These are phyloP conservation scores for Pycnococcus provasolii DNA, from an alignment of 139 green algal genomes.

Conservation along the genomic window DNA sequence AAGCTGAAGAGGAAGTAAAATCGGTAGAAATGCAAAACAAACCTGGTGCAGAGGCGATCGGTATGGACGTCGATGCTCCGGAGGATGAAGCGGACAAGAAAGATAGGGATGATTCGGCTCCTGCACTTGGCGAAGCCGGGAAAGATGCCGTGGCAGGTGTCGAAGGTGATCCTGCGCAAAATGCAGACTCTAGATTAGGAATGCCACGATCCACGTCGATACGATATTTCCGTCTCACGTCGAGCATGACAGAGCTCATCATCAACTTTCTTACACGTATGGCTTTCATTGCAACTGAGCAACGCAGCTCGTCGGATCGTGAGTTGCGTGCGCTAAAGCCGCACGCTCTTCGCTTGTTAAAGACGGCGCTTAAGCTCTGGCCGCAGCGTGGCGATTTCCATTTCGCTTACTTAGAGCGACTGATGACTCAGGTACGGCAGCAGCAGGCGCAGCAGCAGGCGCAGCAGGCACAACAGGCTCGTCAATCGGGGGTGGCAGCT, in stretches of 20 bases:
- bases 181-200: too few species aligned
- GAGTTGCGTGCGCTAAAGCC: slow-evolving; percentile 42
- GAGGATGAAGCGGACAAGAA: too few species aligned
- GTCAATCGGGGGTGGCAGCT: neutral
- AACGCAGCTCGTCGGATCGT: slow-evolving; percentile 28
- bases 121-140: too few species aligned
- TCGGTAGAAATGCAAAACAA: neutral
- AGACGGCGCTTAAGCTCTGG: slow-evolving; percentile 41
- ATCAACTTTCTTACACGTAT: slow-evolving; percentile 84
- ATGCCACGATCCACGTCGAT: too few species aligned
- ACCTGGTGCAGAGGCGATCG: neutral
- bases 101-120: too few species aligned
- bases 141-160: too few species aligned
- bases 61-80: too few species aligned
- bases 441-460: slow-evolving; percentile 23
- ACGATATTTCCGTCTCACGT: slow-evolving; percentile 32
- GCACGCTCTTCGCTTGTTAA: slow-evolving; percentile 37
- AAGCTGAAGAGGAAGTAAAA: slow-evolving; percentile 8
- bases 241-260: slow-evolving; percentile 66
- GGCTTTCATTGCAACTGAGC: slow-evolving; percentile 46
- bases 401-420: slow-evolving; percentile 72
- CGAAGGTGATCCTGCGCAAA: too few species aligned
- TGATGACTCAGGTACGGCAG: slow-evolving; percentile 23
- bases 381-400: slow-evolving; percentile 8
- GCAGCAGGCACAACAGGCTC: neutral